Evolutionary conservation across 2,329 filamentous ascomycete genomes (phyloP), one percentile per base, ranked within the genome.

Genomic region (Aspergillus novoparasiticus): DNA sequence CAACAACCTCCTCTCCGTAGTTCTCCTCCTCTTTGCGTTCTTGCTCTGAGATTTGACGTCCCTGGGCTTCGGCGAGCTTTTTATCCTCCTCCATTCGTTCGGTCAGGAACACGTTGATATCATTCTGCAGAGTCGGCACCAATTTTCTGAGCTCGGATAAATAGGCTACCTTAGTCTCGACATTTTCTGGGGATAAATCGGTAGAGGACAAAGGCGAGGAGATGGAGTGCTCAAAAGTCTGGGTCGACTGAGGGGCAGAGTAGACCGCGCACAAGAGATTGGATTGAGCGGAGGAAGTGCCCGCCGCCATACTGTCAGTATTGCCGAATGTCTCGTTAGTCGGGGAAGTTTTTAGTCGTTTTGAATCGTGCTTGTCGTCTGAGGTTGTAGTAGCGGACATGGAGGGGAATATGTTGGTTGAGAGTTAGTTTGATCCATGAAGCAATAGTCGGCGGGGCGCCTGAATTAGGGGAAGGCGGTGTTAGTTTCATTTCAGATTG

Each of bases 1-100:
- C 88, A 14, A 86, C 81, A 28, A 89, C 86, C 76, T 96, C 93
- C 77, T 96, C 93, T 55, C 93, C 93, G 74, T 97, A 96, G 73
- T 93, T 85, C 66, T 86, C 84, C 64, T 83, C 82, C 60, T 83
- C 81, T 59, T 79, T 78, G 55, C 75, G 73, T 64, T 79, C 76
- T 58, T 77, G 73, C 26, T 76, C 75, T n/a, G 75, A 78, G 28
- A 76, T 62, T 45, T 73, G 69, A 36, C 80, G 72, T 10, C 71
- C 73, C 34, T 71, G 69, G 10, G 75, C 76, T 19, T 72, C 73
- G 9, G 77, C 76, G 1, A 66, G 63, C 36, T 75, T 74, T 65
- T 86, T 88, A 64, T 89, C 87, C 65, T 88, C 83, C 51, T 85
- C 86, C 87, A 89, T 89, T 64, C 84, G 85, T 66, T 82, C 76